Base-by-base conservation (phyloP, 2,329 filamentous ascomycete species). In the Aspergillus udagawae region DNA sequence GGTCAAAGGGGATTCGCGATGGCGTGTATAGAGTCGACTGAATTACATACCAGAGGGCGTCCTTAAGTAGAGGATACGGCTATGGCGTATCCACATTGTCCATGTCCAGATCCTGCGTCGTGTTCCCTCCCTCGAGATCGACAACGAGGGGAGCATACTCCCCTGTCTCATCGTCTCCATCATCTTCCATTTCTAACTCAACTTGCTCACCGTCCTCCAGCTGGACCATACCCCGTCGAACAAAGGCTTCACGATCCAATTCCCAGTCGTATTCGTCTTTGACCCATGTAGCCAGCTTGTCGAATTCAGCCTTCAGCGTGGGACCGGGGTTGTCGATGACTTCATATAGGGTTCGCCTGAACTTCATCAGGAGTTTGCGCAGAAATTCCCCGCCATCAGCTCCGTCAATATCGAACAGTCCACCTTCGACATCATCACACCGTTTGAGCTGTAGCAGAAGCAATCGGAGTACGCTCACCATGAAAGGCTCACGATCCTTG, bases 131-230 rank as follows among this genome's bases (percentile, higher is more conserved):
- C 17, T 59, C 72, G 48, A 75, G 54, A 58, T 87, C 82, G 21
- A 88, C 84, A 32, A 88, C 71, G 41, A 81, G 74, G 21, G 85
- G 85, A 29, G 85, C 85, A 76, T 85, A 87, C 63, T 88, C 85
- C 10, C 85, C 85, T 12, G 78, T 80, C 70, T 87, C 85, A 52
- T 87, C 84, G 21, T 86, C 83, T 64, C 83, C 84, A 64, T 83
- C 82, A 48, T 86, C 84, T 42, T 75, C 73, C 60, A 83, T 72
- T 21, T 85, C 83, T 76, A 87, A 76, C 62, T 85, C 83, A 3
- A 87, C 80, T 60, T 79, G 75, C 69, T 87, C 85, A 17, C 85
- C 85, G 65, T 87, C 85, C 67, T 87, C 85, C 54, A 87, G 66
- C 60, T 84, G 79, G 32, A 87, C 62, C 73, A 86, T 80, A 0